These are phyloP conservation scores for Metarhizium rileyi DNA, from an alignment of 2,329 filamentous ascomycete species.

Conservation along the genomic window DNA sequence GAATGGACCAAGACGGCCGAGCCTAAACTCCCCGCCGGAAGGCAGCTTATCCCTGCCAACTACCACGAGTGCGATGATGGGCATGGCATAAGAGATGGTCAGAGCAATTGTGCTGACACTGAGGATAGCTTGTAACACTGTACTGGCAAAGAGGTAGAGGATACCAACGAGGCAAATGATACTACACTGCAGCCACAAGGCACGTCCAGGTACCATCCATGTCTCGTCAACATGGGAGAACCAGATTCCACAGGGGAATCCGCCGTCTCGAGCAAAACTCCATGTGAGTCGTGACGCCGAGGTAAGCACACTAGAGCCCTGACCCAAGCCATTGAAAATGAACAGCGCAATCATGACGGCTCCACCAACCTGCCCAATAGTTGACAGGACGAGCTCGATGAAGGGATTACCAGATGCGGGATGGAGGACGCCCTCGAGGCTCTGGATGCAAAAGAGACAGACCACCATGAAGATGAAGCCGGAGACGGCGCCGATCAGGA, in stretches of 20 bases:
- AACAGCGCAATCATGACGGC: constrained; percentile 39
- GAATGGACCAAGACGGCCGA: constrained; percentile 34
- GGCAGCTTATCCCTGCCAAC: constrained; percentile 44
- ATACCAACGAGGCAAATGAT: constrained; percentile 36
- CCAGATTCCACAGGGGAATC: constrained; percentile 34
- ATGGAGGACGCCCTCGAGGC: constrained; percentile 30
- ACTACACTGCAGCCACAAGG: constrained; percentile 42
- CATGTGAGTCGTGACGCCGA: constrained; percentile 42
- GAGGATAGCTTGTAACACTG: constrained; percentile 42
- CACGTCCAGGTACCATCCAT: constrained; percentile 43
- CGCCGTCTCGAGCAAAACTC: constrained; percentile 45
- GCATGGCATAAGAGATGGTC: constrained; percentile 39
- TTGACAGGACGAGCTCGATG: constrained; percentile 34
- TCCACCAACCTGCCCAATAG: constrained; percentile 26
- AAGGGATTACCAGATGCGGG: constrained; percentile 34
- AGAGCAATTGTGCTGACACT: constrained; percentile 47
- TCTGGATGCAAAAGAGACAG: constrained; percentile 41
- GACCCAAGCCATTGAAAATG: constrained; percentile 45
- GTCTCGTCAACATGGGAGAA: constrained; percentile 31
- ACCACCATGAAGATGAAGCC: constrained; percentile 43
- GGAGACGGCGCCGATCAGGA: constrained; percentile 36
- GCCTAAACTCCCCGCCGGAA: constrained; percentile 29
- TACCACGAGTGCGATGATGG: constrained; percentile 36
- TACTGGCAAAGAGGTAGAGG: constrained; percentile 43
- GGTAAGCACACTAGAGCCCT: constrained; percentile 41